Evolutionary conservation across 2,329 filamentous ascomycete species (phyloP).

Genomic region (Penicillium sp.): DNA sequence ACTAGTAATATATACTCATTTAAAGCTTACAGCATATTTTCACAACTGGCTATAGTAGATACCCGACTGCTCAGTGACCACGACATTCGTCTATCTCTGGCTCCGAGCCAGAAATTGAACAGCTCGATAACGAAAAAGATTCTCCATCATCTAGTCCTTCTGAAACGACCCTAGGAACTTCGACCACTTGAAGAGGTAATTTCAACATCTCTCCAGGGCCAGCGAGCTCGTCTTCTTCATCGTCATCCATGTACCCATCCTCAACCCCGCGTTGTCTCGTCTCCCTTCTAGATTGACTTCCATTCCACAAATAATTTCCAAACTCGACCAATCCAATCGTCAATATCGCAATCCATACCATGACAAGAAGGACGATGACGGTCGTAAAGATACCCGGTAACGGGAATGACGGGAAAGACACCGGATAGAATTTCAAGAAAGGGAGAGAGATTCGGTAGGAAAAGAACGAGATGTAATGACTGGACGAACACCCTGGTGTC

Average conservation of each 20-base stretch:
- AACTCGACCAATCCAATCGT: slow-evolving; percentile 26
- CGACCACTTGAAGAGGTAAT: slow-evolving; percentile 5
- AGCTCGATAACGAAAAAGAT: not conserved
- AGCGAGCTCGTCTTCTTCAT: not conserved
- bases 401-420: slow-evolving; percentile 2
- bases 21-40: no score
- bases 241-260: not conserved
- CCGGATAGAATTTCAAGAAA: slow-evolving; percentile 8
- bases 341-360: slow-evolving; percentile 30
- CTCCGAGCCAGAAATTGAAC: slow-evolving; percentile 10
- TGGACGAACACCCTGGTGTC: not conserved
- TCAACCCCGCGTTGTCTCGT: not conserved
- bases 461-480: slow-evolving; percentile 12
- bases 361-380: slow-evolving; percentile 21
- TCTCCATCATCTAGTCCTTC: not conserved
- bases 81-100: slow-evolving; percentile 15
- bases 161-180: not conserved
- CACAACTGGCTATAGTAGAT: no score
- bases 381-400: slow-evolving; percentile 18
- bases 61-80: not conserved
- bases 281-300: not conserved
- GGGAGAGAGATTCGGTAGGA: slow-evolving; percentile 18
- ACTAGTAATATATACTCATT: no score
- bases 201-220: slow-evolving; percentile 6
- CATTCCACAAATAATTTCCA: slow-evolving; percentile 23